phyloP scores from a whole-genome alignment of 139 green algal species.

The Bryopsis sp. region DNA sequence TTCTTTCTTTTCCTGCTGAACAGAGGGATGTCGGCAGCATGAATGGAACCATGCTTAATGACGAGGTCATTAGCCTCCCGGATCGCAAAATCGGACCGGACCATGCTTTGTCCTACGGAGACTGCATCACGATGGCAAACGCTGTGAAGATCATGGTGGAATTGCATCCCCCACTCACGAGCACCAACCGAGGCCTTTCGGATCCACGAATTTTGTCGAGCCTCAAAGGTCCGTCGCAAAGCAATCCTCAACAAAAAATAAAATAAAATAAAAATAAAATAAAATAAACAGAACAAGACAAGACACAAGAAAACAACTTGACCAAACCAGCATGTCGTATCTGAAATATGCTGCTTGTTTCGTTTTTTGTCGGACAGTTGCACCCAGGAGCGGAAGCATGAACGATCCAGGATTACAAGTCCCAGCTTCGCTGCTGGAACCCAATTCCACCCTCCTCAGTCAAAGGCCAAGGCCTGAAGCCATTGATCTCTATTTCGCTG shows the following conservation, averaged over 20 bases:
- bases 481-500: neutral
- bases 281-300: too few relatives aligned
- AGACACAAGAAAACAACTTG: too few relatives aligned
- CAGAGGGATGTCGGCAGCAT: conserved; percentile 7
- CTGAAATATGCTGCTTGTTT: neutral
- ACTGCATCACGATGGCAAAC: conserved; percentile 1
- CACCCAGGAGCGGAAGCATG: neutral
- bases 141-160: neutral
- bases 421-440: neutral
- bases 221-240: neutral
- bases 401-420: conserved; percentile 4
- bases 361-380: neutral
- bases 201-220: neutral
- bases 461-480: neutral
- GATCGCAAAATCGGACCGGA: neutral
- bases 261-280: too few relatives aligned
- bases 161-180: neutral
- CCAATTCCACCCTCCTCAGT: neutral
- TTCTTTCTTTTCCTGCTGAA: too few relatives aligned
- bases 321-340: neutral
- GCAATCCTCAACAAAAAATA: neutral
- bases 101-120: neutral
- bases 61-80: neutral
- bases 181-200: neutral
- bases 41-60: conserved; percentile 13